Percentiles rank a stretch among this genome's conserved stretches.
Evolutionary conservation across 2,329 filamentous ascomycete species (phyloP).

Genomic region (Ascochyta pisi): DNA sequence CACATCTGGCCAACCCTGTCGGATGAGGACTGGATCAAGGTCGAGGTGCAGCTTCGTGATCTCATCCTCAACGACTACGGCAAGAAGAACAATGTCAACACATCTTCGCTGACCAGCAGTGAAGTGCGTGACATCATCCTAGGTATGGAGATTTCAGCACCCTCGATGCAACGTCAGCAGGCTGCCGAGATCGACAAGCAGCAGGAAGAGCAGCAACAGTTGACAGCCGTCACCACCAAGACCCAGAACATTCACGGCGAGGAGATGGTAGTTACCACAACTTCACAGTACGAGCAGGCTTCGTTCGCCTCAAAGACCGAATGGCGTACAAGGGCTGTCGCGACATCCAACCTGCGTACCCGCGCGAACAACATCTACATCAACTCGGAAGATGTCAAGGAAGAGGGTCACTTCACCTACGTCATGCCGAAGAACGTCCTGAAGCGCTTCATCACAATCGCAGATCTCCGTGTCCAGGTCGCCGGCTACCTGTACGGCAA

Average conservation of each 20-base stretch:
- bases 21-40: conserved; percentile 99
- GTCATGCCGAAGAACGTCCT: conserved; percentile 99
- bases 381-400: conserved; percentile 89
- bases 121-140: conserved; percentile 98
- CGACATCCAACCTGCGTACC: conserved; percentile 92
- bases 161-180: conserved; percentile 97
- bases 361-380: conserved; percentile 98
- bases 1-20: conserved; percentile 96
- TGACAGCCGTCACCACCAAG: conserved; percentile 97
- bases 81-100: conserved; percentile 99
- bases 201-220: conserved; percentile 93
- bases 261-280: conserved; percentile 97
- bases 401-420: conserved; percentile 89
- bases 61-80: conserved; percentile 97
- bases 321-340: conserved; percentile 96
- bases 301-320: conserved; percentile 99
- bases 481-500: conserved; percentile 94
- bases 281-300: conserved; percentile 96
- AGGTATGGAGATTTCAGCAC: conserved; percentile 99
- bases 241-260: conserved; percentile 97
- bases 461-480: conserved; percentile 94
- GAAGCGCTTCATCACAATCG: conserved; percentile 97
- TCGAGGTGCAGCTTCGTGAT: conserved; percentile 95
- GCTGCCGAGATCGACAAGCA: conserved; percentile 99
- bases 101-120: conserved; percentile 92